Conservation (phyloP, 1,139 yeast genomes). For the Yamadazyma trypodendri region DNA sequence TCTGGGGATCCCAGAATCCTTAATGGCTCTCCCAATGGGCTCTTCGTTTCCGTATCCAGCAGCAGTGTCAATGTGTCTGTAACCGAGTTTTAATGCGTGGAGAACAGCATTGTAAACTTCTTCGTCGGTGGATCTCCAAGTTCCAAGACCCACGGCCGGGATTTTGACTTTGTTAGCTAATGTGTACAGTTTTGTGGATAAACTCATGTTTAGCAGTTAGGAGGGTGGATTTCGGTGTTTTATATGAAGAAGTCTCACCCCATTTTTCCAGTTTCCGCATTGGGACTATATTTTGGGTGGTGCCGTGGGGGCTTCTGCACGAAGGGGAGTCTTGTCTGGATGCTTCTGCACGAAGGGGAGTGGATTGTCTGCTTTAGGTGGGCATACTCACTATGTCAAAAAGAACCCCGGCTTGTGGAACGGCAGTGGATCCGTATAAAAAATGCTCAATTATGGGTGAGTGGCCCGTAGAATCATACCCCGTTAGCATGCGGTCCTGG, state of each 20-base stretch:
- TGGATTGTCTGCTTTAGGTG: too few species aligned
- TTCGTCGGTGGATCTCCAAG: conserved; percentile 66
- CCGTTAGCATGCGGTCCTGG: conserved; percentile 1
- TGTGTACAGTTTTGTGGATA: conserved; percentile 22
- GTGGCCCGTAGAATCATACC: background rate
- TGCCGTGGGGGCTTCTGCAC: too few species aligned
- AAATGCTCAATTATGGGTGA: conserved; percentile 1
- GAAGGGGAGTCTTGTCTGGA: too few species aligned
- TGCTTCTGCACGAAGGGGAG: too few species aligned
- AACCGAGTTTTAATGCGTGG: conserved; percentile 56
- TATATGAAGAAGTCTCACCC: too few species aligned
- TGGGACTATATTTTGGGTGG: too few species aligned
- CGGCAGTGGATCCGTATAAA: background rate
- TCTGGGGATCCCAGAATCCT: conserved; percentile 67
- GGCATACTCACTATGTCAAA: conserved; percentile 2
- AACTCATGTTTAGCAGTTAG: conserved; percentile 2
- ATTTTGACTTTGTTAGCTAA: conserved; percentile 62
- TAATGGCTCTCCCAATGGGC: conserved; percentile 65
- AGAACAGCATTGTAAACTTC: conserved; percentile 63
- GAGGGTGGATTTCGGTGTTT: too few species aligned
- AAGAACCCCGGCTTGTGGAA: background rate
- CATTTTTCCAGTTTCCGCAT: too few species aligned
- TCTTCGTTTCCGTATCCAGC: conserved; percentile 66
- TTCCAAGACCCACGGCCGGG: conserved; percentile 75
- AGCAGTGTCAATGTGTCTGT: conserved; percentile 82